Conservation (phyloP, 2,329 filamentous ascomycete genomes). For the Cladosporium colombiae region DNA sequence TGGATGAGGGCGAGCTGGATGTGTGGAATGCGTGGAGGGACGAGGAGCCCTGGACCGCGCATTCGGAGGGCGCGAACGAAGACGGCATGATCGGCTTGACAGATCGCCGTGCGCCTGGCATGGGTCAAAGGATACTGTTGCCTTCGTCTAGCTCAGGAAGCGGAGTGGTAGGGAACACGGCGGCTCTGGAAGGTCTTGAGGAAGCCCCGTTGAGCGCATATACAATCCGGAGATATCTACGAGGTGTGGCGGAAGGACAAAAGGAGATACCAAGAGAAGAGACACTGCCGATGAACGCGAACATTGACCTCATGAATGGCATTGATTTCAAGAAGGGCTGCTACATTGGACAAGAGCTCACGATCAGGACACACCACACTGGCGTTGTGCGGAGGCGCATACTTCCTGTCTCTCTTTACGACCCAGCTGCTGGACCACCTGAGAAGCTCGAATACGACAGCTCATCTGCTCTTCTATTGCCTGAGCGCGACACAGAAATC, state of each 20-base stretch:
- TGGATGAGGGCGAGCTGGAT: slow-evolving; percentile 64
- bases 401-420: slow-evolving; percentile 75
- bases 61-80: slow-evolving; percentile 24
- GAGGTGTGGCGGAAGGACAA: slow-evolving; percentile 83
- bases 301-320: slow-evolving; percentile 80
- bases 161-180: slow-evolving; percentile 30
- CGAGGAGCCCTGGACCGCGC: slow-evolving; percentile 39
- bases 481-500: slow-evolving; percentile 50
- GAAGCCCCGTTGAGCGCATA: slow-evolving; percentile 56
- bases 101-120: slow-evolving; percentile 39
- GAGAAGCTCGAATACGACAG: slow-evolving; percentile 50
- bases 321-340: slow-evolving; percentile 96
- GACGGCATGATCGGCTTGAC: slow-evolving; percentile 43
- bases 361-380: slow-evolving; percentile 90
- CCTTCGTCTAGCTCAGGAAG: slow-evolving; percentile 21
- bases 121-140: slow-evolving; percentile 38
- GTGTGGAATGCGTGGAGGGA: slow-evolving; percentile 78
- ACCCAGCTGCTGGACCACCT: slow-evolving; percentile 43
- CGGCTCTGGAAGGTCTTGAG: slow-evolving; percentile 41
- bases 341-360: slow-evolving; percentile 95
- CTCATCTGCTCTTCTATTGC: slow-evolving; percentile 15
- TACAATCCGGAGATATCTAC: slow-evolving; percentile 72
- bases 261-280: slow-evolving; percentile 70
- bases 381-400: slow-evolving; percentile 91
- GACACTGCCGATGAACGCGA: slow-evolving; percentile 82